Conservation (phyloP, 2,329 filamentous ascomycete species). For the Ophiostoma australiae region DNA sequence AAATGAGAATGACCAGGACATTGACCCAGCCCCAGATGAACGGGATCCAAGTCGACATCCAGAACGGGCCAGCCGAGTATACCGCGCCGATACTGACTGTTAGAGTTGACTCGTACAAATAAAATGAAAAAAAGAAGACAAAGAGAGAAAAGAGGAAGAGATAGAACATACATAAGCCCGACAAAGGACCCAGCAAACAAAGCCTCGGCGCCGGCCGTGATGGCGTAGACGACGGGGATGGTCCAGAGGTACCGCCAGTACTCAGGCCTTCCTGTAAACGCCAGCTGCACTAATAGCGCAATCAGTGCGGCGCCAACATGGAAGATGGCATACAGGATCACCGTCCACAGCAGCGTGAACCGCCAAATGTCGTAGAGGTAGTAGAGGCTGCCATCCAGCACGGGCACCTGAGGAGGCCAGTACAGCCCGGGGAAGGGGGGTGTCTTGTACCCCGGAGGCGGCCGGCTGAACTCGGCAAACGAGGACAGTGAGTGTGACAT, state of each 20-base stretch:
- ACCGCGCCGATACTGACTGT: conserved; percentile 61
- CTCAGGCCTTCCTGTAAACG: conserved; percentile 44
- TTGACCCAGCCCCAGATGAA: conserved; percentile 84
- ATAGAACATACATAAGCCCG: conserved; percentile 64
- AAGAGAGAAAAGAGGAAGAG: too few species aligned
- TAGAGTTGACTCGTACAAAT: conserved; percentile 4
- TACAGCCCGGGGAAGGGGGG: conserved; percentile 79
- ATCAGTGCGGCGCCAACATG: conserved; percentile 68
- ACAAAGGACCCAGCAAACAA: conserved; percentile 75
- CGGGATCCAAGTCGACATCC: conserved; percentile 92
- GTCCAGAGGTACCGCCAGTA: conserved; percentile 63
- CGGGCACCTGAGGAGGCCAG: conserved; percentile 55
- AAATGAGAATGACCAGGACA: conserved; percentile 74
- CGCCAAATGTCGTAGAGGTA: conserved; percentile 74
- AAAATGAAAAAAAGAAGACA: neutral
- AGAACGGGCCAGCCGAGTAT: conserved; percentile 76
- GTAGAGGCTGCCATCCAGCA: conserved; percentile 59
- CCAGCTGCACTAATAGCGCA: conserved; percentile 66
- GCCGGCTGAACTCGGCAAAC: conserved; percentile 27
- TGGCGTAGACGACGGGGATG: conserved; percentile 63
- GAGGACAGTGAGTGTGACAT: conserved; percentile 2
- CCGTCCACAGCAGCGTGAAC: conserved; percentile 81
- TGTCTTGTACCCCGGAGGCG: conserved; percentile 55
- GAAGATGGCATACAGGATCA: conserved; percentile 70
- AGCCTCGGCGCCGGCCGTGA: conserved; percentile 70